Conservation (phyloP, 2,329 filamentous ascomycete genomes). For the Pestalotiopsis sp. region DNA sequence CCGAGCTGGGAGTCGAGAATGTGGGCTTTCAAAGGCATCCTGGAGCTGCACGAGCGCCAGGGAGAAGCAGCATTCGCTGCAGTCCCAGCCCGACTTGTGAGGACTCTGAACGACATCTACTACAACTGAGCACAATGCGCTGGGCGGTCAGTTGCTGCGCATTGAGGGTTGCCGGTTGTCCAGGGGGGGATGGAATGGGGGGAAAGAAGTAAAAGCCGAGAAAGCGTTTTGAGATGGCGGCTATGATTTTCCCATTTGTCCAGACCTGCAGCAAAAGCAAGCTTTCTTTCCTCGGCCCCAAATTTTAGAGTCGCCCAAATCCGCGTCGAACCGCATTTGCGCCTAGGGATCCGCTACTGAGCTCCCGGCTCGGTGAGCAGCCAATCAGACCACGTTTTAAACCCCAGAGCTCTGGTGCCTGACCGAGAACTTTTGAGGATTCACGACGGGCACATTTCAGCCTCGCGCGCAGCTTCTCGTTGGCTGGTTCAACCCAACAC, state of each 20-base stretch:
- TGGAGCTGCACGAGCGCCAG: conserved; percentile 42
- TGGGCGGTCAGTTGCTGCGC: conserved; percentile 27
- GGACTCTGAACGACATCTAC: conserved; percentile 61
- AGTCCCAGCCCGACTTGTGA: conserved; percentile 56
- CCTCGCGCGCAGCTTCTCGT: conserved; percentile 11
- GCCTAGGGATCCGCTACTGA: not conserved
- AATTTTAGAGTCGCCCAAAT: conserved; percentile 9
- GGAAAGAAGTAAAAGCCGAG: not conserved
- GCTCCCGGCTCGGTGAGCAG: conserved; percentile 10
- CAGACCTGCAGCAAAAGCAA: not conserved
- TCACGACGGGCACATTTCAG: conserved; percentile 12
- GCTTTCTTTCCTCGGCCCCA: conserved; percentile 18
- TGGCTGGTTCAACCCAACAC: not conserved
- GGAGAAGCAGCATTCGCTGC: conserved; percentile 47
- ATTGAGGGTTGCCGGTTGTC: conserved; percentile 30
- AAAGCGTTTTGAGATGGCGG: conserved; percentile 2
- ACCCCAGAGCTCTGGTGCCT: conserved; percentile 2
- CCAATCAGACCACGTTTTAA: conserved; percentile 4
- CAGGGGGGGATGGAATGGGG: conserved; percentile 10
- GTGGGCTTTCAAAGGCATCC: conserved; percentile 83
- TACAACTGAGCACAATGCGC: conserved; percentile 39
- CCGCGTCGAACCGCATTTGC: conserved; percentile 3
- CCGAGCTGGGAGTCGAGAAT: conserved; percentile 62
- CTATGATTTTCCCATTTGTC: conserved; percentile 11
- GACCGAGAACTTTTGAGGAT: conserved; percentile 16